phyloP scores from a whole-genome alignment of 108 stramenopile species.

The Cylindrotheca closterium region DNA sequence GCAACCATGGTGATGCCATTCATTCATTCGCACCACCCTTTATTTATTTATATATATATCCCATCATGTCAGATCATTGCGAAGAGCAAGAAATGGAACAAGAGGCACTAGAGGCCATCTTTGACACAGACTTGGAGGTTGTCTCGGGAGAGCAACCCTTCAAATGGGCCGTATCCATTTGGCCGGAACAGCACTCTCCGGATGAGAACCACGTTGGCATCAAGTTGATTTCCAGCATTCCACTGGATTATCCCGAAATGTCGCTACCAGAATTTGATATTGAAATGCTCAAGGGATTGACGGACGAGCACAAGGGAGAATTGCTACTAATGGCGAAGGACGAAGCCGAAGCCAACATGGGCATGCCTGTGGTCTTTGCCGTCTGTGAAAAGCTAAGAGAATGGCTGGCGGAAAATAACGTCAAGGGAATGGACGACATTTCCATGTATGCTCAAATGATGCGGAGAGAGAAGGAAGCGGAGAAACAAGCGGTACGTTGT shows the following conservation, averaged over 20 bases:
- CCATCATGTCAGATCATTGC: slow-evolving; percentile 49
- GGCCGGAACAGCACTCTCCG: slow-evolving; percentile 47
- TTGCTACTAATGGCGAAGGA: slow-evolving; percentile 59
- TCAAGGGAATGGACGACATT: slow-evolving; percentile 84
- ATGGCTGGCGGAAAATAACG: slow-evolving; percentile 86
- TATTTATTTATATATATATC: too few species aligned
- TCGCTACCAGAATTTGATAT: slow-evolving; percentile 61
- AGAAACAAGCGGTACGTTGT: slow-evolving; percentile 59
- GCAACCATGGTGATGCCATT: too few species aligned
- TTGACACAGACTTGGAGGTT: slow-evolving; percentile 59
- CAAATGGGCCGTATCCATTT: slow-evolving; percentile 69
- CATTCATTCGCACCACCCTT: too few species aligned
- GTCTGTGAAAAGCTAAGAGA: slow-evolving; percentile 76
- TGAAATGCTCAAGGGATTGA: slow-evolving; percentile 72
- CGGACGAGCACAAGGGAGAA: slow-evolving; percentile 51
- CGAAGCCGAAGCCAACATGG: slow-evolving; percentile 72
- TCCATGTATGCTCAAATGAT: slow-evolving; percentile 89
- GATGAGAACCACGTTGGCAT: slow-evolving; percentile 75
- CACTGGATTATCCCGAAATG: slow-evolving; percentile 63
- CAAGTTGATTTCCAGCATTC: slow-evolving; percentile 59
- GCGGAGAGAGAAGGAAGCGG: slow-evolving; percentile 68
- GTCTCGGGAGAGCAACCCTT: slow-evolving; percentile 54
- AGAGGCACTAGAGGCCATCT: slow-evolving; percentile 83
- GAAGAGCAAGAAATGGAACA: slow-evolving; percentile 90
- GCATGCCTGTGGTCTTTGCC: slow-evolving; percentile 80